These are phyloP conservation scores for Melanopsichium pennsylvanicum DNA, from an alignment of 1,284 basidiomycete genomes.

Conservation along the genomic window DNA sequence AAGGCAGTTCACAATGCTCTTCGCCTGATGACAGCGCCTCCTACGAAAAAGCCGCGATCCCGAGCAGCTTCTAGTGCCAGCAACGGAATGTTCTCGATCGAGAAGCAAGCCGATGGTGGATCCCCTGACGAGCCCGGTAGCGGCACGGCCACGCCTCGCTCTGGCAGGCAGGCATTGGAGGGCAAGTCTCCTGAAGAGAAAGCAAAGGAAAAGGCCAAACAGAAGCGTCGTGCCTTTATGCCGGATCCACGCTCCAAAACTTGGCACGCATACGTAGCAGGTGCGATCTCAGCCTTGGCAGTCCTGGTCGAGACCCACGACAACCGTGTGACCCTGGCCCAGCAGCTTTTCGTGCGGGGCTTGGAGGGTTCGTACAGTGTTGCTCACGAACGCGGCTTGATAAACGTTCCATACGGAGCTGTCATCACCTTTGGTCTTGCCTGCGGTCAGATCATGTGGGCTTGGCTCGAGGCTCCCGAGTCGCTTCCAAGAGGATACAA, in stretches of 20 bases:
- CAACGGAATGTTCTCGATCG: conserved; percentile 2
- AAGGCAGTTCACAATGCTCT: conserved; percentile 62
- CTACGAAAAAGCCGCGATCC: conserved; percentile 19
- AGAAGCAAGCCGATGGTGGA: conserved; percentile 7
- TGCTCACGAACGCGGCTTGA: conserved; percentile 72
- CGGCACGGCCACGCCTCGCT: conserved; percentile 51
- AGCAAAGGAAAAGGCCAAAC: conserved; percentile 45
- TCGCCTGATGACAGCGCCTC: conserved; percentile 56
- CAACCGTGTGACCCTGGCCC: conserved; percentile 78
- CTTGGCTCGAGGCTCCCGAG: conserved; percentile 72
- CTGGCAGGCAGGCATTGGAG: conserved; percentile 40
- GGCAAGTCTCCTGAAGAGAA: conserved; percentile 49
- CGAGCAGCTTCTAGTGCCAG: conserved; percentile 14
- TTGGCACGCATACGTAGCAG: conserved; percentile 90
- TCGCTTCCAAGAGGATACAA: conserved; percentile 53
- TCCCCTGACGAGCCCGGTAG: conserved; percentile 27
- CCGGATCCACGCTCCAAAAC: conserved; percentile 67
- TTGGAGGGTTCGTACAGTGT: conserved; percentile 84
- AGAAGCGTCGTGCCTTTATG: conserved; percentile 57
- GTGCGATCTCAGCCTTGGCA: conserved; percentile 79
- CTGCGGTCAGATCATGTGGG: conserved; percentile 82
- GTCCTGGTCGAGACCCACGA: conserved; percentile 81
- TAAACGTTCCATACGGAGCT: conserved; percentile 81
- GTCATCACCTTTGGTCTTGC: conserved; percentile 82
- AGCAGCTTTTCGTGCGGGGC: conserved; percentile 86